Evolutionary conservation across 2,329 filamentous ascomycete genomes (phyloP).

Genomic region (Sclerotinia trifoliorum): DNA sequence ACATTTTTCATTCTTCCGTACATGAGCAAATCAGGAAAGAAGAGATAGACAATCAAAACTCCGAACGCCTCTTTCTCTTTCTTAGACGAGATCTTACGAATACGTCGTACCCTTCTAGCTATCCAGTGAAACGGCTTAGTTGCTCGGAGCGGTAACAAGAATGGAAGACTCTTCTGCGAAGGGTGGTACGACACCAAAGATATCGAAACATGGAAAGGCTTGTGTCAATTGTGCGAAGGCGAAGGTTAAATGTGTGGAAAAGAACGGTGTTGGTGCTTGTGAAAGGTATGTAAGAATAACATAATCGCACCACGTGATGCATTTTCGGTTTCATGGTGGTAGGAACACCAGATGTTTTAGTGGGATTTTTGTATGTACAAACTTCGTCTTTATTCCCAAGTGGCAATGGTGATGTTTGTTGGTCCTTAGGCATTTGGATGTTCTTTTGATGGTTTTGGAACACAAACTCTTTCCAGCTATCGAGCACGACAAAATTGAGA

Average conservation of each 20-base stretch:
- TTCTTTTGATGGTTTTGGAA: neutral
- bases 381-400: neutral
- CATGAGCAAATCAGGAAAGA: neutral
- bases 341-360: neutral
- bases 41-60: neutral
- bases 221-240: slow-evolving; percentile 18
- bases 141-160: neutral
- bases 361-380: neutral
- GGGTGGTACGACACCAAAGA: neutral
- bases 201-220: slow-evolving; percentile 11
- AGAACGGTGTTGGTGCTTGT: neutral
- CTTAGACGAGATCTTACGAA: neutral
- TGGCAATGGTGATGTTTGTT: no score
- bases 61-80: slow-evolving; percentile 1
- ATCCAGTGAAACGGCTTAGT: neutral
- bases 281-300: slow-evolving; percentile 20
- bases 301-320: neutral
- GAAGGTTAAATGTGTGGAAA: slow-evolving; percentile 16
- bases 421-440: neutral
- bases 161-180: neutral
- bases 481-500: neutral
- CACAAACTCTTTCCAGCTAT: neutral
- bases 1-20: neutral
- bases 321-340: neutral
- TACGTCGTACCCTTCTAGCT: neutral